These are phyloP conservation scores for Leccinum subfulvum DNA, from an alignment of 1,284 basidiomycete species.

Conservation along the genomic window DNA sequence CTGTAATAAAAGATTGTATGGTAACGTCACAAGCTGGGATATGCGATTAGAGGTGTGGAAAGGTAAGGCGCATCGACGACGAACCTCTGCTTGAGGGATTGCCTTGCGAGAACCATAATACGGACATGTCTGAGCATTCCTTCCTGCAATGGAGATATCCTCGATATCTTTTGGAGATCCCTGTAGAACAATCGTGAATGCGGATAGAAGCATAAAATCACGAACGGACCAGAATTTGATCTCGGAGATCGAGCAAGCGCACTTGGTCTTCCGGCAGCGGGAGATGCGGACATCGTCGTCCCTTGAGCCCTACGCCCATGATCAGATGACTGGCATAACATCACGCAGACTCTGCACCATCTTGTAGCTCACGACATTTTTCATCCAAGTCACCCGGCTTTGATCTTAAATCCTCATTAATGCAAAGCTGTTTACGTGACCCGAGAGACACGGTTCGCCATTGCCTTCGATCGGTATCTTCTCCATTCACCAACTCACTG, in stretches of 20 bases:
- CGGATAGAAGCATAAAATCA: conserved; percentile 1
- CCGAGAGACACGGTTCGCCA: conserved; percentile 79
- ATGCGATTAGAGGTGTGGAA: conserved; percentile 1
- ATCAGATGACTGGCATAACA: conserved; percentile 4
- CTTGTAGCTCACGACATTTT: conserved; percentile 84
- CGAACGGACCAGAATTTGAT: conserved; percentile 76
- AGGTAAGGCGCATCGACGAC: conserved; percentile 10
- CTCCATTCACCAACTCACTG: not conserved
- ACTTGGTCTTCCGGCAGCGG: conserved; percentile 75
- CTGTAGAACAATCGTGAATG: conserved; percentile 39
- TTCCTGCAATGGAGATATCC: conserved; percentile 79
- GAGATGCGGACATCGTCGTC: conserved; percentile 75
- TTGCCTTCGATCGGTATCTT: conserved; percentile 27
- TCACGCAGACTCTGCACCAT: conserved; percentile 47
- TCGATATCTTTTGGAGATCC: conserved; percentile 92
- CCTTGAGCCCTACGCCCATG: conserved; percentile 49
- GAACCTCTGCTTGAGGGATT: conserved; percentile 86
- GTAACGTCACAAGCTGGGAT: conserved; percentile 79
- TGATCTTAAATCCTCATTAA: conserved; percentile 76
- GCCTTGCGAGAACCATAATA: conserved; percentile 91
- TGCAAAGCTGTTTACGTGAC: conserved; percentile 91
- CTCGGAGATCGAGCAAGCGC: conserved; percentile 82
- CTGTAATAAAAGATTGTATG: conserved; percentile 91
- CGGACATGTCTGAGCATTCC: conserved; percentile 73
- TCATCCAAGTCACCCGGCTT: conserved; percentile 86